phyloP scores from a whole-genome alignment of 2,329 filamentous ascomycete genomes.

The Zymoseptoria brevis region DNA sequence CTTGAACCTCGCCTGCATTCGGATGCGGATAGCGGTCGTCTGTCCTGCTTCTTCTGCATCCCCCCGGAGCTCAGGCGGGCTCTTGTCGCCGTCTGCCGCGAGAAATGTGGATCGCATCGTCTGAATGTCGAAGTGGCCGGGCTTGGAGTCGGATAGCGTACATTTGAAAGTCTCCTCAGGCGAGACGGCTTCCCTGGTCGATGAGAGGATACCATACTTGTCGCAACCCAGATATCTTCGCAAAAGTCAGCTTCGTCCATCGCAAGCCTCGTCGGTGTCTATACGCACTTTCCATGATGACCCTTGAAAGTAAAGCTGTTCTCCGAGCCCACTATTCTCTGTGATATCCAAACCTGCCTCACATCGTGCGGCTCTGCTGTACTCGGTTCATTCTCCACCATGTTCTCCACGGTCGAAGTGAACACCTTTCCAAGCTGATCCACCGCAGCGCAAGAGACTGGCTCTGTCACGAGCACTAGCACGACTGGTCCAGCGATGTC shows the following conservation, averaged over 20 bases:
- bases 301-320: constrained; percentile 72
- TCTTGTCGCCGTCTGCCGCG: constrained; percentile 42
- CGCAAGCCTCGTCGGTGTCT: not conserved
- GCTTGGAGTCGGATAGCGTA: constrained; percentile 4
- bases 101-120: constrained; percentile 60
- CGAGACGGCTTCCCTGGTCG: constrained; percentile 72
- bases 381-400: constrained; percentile 71
- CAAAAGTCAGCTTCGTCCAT: not conserved
- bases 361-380: constrained; percentile 94
- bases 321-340: constrained; percentile 72
- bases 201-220: constrained; percentile 69
- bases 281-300: constrained; percentile 65
- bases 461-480: constrained; percentile 69
- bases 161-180: constrained; percentile 72
- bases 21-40: constrained; percentile 66
- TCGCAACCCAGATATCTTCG: constrained; percentile 75
- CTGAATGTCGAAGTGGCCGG: constrained; percentile 21
- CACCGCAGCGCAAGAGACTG: constrained; percentile 68
- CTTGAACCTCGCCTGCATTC: constrained; percentile 95
- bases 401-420: constrained; percentile 72
- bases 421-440: constrained; percentile 85
- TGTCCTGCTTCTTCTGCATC: constrained; percentile 62
- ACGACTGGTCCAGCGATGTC: constrained; percentile 79
- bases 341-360: constrained; percentile 90
- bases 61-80: constrained; percentile 60